Conservation (phyloP, 495 filamentous ascomycete genomes). For the Pseudomonodictys pantanalensis region DNA sequence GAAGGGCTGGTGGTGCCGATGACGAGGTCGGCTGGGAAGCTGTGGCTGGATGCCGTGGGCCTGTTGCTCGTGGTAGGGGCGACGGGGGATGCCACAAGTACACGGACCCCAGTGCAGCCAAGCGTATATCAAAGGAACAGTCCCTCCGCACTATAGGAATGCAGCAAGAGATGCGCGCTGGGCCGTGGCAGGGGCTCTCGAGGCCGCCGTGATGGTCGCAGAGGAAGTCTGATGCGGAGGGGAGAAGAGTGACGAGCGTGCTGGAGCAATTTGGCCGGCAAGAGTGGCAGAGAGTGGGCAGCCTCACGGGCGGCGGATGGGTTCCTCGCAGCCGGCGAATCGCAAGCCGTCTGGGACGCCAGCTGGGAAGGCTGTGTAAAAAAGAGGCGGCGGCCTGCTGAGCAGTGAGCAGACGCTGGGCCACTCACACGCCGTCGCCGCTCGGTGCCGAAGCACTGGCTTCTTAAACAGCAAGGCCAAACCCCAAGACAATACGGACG, state of each 20-base stretch:
- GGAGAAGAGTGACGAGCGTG: not conserved
- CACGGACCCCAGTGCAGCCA: not conserved
- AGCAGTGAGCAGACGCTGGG: not conserved
- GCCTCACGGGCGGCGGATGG: not conserved
- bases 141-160: too few relatives aligned
- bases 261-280: not conserved
- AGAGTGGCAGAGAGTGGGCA: not conserved
- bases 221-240: not conserved
- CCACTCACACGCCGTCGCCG: not conserved
- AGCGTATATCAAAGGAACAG: too few relatives aligned
- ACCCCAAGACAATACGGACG: constrained; percentile 11
- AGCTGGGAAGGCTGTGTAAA: constrained; percentile 3
- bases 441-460: not conserved
- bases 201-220: not conserved
- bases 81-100: not conserved
- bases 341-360: not conserved
- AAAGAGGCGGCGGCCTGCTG: not conserved
- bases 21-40: constrained; percentile 24
- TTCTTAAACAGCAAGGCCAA: not conserved
- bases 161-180: too few relatives aligned
- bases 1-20: constrained; percentile 20
- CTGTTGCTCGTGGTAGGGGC: not conserved
- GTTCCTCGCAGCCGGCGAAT: constrained; percentile 4
- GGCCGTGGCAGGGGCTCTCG: not conserved
- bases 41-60: constrained; percentile 29